Base-by-base conservation (phyloP, 192 early-diverging fungal genomes). In the Coemansia sp. region DNA sequence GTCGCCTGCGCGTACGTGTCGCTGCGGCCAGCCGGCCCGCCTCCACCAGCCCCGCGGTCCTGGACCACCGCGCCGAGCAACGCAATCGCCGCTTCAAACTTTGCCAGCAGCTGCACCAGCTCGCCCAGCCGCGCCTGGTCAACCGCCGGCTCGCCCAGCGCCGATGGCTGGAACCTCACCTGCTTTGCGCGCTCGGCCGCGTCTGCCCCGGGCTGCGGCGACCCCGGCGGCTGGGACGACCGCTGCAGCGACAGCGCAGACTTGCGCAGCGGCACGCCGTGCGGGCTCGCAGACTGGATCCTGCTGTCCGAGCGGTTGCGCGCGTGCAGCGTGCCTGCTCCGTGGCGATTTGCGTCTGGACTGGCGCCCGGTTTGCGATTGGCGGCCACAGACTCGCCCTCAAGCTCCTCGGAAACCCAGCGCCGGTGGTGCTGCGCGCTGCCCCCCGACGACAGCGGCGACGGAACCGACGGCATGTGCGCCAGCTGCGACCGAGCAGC, bases 351-450 rank as follows among this genome's bases (percentile, higher is more conserved):
- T 16, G 6, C 25, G 10, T 16, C 25, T 21, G 21, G 33, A 57
- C 1, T 54, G 42, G 11, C 43, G 12, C 16, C 4, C 5, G 29
- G 22, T 7, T 22, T 23, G 42, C 16, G 23, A 16, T 4, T 29
- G 31, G 60, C 4, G 2, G 42, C n/a, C 7, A 40, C 12, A 0
- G 64, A 4, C 24, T 65, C 65, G 49, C 43, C 56, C 38, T 72
- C 69, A 21, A 79, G 48, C 24, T 79, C 69, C 35, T 72, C 66
- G 1, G 69, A 72, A 6, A 64, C 70, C 76, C 76, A 79, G 54
- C 76, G 69, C 18, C 76, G 65, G 48, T 71, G 74, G 8, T 45
- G 69, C 58, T 25, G 33, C 18, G 57, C n/a, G 35, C 56, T 65
- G 56, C 49, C 30, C 7, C 61, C 62, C 5, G 55, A 33, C 3